Conservation (phyloP, 345 rosid genomes). For the Rhizophora apiculata region DNA sequence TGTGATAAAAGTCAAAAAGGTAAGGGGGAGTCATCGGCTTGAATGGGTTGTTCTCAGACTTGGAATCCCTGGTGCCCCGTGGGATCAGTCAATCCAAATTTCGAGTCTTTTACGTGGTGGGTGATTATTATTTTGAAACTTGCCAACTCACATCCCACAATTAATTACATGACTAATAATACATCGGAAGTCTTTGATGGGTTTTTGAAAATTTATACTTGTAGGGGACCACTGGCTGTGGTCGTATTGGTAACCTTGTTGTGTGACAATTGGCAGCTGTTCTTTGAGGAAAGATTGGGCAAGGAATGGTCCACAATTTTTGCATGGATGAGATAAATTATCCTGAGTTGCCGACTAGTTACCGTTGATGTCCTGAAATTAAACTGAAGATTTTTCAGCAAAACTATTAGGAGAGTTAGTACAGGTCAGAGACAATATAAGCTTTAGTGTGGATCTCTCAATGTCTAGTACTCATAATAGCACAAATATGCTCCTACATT, state of each 20-base stretch:
- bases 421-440: background rate
- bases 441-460: background rate
- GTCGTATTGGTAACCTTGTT: conserved; percentile 5
- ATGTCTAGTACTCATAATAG: too few species aligned
- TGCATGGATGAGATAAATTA: background rate
- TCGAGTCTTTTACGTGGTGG: background rate
- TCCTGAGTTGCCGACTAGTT: background rate
- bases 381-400: background rate
- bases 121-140: background rate
- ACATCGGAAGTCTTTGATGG: background rate
- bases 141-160: background rate
- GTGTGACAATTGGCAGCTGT: conserved; percentile 5
- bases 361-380: background rate
- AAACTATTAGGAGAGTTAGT: background rate
- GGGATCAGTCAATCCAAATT: background rate
- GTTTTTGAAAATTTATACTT: conserved; percentile 6
- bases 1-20: too few species aligned
- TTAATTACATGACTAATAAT: conserved; percentile 7
- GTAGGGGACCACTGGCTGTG: conserved; percentile 13
- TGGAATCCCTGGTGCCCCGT: background rate
- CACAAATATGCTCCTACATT: background rate
- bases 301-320: conserved; percentile 22
- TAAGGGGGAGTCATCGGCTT: background rate
- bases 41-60: background rate
- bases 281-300: conserved; percentile 8